These are phyloP conservation scores for Exophiala sp. DNA, from an alignment of 2,329 filamentous ascomycete genomes.

Conservation along the genomic window DNA sequence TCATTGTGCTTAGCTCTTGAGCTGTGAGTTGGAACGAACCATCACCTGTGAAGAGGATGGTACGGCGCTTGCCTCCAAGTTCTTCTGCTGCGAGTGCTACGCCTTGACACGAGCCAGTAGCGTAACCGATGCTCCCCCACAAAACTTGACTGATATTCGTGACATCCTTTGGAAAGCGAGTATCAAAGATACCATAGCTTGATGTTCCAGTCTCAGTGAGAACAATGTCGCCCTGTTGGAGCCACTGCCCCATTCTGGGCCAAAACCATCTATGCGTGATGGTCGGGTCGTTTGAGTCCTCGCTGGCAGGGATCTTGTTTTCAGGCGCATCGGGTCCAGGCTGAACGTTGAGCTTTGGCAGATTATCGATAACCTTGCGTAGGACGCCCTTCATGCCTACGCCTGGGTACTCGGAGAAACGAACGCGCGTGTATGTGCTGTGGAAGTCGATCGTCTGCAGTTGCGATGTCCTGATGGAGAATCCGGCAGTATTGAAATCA, in stretches of 20 bases:
- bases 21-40: constrained; percentile 65
- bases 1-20: constrained; percentile 64
- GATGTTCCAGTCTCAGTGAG: constrained; percentile 59
- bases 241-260: constrained; percentile 55
- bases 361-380: constrained; percentile 60
- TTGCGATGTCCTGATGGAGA: constrained; percentile 65
- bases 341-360: constrained; percentile 56
- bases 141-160: constrained; percentile 52
- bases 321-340: constrained; percentile 55
- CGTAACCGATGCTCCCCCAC: constrained; percentile 61
- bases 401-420: constrained; percentile 75
- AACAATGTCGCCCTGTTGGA: constrained; percentile 55
- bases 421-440: constrained; percentile 67
- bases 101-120: constrained; percentile 56
- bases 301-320: constrained; percentile 47
- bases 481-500: constrained; percentile 44
- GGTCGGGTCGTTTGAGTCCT: constrained; percentile 32
- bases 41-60: constrained; percentile 59
- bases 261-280: constrained; percentile 58
- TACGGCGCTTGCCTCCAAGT: constrained; percentile 51
- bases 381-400: constrained; percentile 77
- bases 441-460: constrained; percentile 80
- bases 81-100: constrained; percentile 55
- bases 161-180: constrained; percentile 49
- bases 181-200: constrained; percentile 54